Conservation (phyloP, 495 filamentous ascomycete species). For the Aspergillus hancockii region DNA sequence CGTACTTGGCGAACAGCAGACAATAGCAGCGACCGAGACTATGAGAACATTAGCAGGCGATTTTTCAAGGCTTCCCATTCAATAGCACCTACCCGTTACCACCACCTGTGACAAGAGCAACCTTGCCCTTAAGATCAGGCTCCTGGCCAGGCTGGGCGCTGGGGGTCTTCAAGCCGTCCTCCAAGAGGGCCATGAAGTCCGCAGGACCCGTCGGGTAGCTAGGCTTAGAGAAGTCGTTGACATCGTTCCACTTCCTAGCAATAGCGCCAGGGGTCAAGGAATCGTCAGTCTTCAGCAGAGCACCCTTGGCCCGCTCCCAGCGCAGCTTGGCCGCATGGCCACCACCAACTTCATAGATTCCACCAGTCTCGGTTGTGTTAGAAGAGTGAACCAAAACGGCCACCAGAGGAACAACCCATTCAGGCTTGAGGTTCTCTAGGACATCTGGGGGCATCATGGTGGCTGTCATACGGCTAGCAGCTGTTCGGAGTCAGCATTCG, state of each 20-base stretch:
- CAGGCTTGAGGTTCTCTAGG: conserved; percentile 83
- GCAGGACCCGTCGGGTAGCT: conserved; percentile 83
- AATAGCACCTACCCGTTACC: conserved; percentile 66
- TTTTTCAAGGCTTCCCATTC: background rate
- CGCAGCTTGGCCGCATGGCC: conserved; percentile 91
- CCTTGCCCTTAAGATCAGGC: conserved; percentile 85
- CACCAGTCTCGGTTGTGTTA: conserved; percentile 80
- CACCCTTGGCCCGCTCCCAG: conserved; percentile 93
- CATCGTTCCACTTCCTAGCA: conserved; percentile 82
- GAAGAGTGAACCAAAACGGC: conserved; percentile 86
- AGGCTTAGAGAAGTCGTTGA: conserved; percentile 83
- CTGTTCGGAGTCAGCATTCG: conserved; percentile 36
- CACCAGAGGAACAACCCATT: conserved; percentile 94
- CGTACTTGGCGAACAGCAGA: conserved; percentile 85
- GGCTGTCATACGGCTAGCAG: conserved; percentile 94
- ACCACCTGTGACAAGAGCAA: conserved; percentile 90
- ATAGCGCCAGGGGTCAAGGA: conserved; percentile 86
- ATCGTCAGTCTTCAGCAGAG: conserved; percentile 85
- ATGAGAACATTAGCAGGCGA: conserved; percentile 15
- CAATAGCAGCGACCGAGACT: conserved; percentile 92
- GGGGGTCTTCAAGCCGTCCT: conserved; percentile 78
- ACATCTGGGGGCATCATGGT: conserved; percentile 97
- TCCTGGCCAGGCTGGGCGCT: conserved; percentile 74
- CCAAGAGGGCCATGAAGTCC: conserved; percentile 85
- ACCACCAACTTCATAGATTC: conserved; percentile 92